A percentile compares a stretch with the other conserved stretches of the same genome.
Evolutionary conservation across 2,329 filamentous ascomycete species (phyloP).

Genomic region (Thelonectria blattea): DNA sequence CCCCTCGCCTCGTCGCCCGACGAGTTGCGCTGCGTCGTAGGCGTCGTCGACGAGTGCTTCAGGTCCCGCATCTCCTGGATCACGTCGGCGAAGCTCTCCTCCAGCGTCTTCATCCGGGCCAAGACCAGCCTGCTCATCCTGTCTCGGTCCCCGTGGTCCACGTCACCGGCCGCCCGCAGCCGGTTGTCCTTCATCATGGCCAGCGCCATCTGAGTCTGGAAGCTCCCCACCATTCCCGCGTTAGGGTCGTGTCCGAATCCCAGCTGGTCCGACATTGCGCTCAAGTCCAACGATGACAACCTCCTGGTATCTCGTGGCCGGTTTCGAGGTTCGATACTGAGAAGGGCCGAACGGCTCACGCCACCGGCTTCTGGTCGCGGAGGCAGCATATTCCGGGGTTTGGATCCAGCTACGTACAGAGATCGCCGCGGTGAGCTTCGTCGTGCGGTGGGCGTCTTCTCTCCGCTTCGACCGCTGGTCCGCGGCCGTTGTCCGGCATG

Average conservation of each 20-base stretch:
- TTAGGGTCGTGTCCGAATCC: constrained; percentile 64
- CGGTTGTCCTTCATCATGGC: constrained; percentile 66
- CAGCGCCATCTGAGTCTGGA: constrained; percentile 81
- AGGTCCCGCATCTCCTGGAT: constrained; percentile 77
- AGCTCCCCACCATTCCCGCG: constrained; percentile 73
- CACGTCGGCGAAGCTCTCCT: constrained; percentile 90
- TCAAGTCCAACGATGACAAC: constrained; percentile 71
- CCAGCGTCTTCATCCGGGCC: constrained; percentile 89
- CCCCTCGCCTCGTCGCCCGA: constrained; percentile 50
- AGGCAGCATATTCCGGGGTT: constrained; percentile 63
- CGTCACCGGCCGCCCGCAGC: constrained; percentile 52
- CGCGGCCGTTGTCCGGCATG: constrained; percentile 43
- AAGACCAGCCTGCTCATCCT: constrained; percentile 82
- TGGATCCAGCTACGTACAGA: constrained; percentile 52
- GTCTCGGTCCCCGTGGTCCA: constrained; percentile 58
- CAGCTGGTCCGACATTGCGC: constrained; percentile 74
- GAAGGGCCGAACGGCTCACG: constrained; percentile 53
- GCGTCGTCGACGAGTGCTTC: constrained; percentile 54
- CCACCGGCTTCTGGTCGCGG: constrained; percentile 45
- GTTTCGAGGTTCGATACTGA: constrained; percentile 55
- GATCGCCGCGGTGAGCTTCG: constrained; percentile 55
- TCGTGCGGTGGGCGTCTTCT: constrained; percentile 48
- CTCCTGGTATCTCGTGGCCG: constrained; percentile 49
- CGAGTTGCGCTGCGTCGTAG: constrained; percentile 59
- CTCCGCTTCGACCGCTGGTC: constrained; percentile 43